Evolutionary conservation across 257 asterid species (phyloP), one percentile per base, ranked within the genome.

Genomic region (Solanum pimpinellifolium): DNA sequence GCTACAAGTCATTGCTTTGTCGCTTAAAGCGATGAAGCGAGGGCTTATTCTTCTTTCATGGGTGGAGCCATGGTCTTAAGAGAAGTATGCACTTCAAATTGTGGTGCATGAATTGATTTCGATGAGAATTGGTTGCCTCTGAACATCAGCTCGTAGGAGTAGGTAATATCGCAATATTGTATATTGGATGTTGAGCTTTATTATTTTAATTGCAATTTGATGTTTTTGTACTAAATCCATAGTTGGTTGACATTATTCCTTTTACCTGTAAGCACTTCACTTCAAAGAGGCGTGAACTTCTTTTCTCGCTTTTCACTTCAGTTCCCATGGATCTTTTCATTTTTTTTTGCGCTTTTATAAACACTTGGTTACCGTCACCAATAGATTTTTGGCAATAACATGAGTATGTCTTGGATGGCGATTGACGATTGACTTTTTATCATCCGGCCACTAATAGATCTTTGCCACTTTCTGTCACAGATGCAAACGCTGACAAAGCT

Each of bases 401-500:
- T 41, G 83, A 41, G 56, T 80, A 47, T 80, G 68, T 16, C 6
- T 76, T 80, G 66, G 68, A 27, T 80, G 85, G 10, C 2, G 68
- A 47, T 29, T 80, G 85, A 16, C 2, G 68, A 47, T 29, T 80
- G 42, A 80, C 68, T 47, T 80, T 47, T 47, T 42, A 80, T 31
- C 44, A 21, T 18, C 68, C 18, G 16, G 44, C 68, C 27, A 29
- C 44, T 80, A 47, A 80, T 47, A 80, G 68, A 47, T 27, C 66
- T 47, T 80, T 80, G n/a, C 23, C 42, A 80, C 68, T 80, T 80
- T 31, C 66, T 80, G 68, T 47, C 18, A 31, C 85, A 80, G 70
- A 41, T 11, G 60, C 98, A 97, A 98, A 97, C 95, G 1, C 98
- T 97, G 47, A 94, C 99, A 47, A 97, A 97, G 95, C 99, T 97